Evolutionary conservation across 2,329 filamentous ascomycete genomes (phyloP).

Genomic region (Epichloe sylvatica): DNA sequence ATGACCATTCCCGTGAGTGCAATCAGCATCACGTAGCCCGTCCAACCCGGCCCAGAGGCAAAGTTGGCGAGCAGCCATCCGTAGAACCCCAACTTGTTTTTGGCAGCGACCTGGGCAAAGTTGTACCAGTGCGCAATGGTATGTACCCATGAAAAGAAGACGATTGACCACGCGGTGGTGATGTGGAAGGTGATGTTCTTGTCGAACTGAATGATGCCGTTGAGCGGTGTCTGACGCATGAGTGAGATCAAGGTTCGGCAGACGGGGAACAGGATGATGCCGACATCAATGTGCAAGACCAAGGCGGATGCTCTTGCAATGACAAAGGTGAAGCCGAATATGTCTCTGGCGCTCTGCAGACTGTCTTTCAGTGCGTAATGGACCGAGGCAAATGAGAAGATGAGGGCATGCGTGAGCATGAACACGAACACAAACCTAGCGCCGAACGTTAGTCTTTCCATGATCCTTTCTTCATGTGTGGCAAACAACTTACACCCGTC

Average conservation of each 20-base stretch:
- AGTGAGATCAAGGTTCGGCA: conserved; percentile 76
- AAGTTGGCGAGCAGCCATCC: conserved; percentile 69
- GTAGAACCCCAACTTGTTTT: conserved; percentile 63
- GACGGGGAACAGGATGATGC: conserved; percentile 65
- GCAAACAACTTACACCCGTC: conserved; percentile 50
- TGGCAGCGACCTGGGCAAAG: conserved; percentile 60
- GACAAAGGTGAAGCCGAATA: conserved; percentile 62
- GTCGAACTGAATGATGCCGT: conserved; percentile 77
- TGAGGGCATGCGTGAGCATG: conserved; percentile 56
- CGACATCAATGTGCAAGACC: conserved; percentile 69
- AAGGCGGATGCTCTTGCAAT: conserved; percentile 65
- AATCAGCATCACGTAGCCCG: conserved; percentile 71
- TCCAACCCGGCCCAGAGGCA: conserved; percentile 69
- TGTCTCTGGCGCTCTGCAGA: conserved; percentile 48
- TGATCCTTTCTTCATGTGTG: background rate
- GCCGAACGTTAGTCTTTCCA: background rate
- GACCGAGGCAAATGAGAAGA: conserved; percentile 68
- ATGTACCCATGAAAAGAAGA: conserved; percentile 79
- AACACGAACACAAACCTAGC: conserved; percentile 63
- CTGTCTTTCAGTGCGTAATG: conserved; percentile 71
- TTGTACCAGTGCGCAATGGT: conserved; percentile 82
- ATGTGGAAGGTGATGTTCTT: conserved; percentile 87
- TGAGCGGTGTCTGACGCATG: conserved; percentile 64
- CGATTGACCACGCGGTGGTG: conserved; percentile 71
- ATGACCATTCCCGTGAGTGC: conserved; percentile 64